phyloP scores from a whole-genome alignment of 2,329 filamentous ascomycete species.

The Pseudogymnoascus sp. region DNA sequence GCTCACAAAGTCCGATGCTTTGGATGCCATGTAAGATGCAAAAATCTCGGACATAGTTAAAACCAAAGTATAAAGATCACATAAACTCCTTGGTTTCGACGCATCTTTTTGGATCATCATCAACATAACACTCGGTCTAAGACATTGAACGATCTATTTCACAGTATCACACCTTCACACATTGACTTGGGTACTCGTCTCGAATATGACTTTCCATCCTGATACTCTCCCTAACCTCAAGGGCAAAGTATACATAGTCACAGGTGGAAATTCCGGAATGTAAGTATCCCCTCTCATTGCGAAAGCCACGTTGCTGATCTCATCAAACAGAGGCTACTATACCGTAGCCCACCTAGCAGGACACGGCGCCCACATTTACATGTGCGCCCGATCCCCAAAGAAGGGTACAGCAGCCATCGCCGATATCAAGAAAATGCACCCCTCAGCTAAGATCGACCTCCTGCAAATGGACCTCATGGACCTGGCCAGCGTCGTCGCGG shows the following conservation, averaged over 20 bases:
- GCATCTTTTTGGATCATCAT: conserved; percentile 16
- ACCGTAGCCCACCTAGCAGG: conserved; percentile 17
- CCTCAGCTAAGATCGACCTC: conserved; percentile 18
- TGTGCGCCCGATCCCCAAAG: conserved; percentile 16
- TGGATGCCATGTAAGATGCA: conserved; percentile 12
- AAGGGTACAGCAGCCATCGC: conserved; percentile 18
- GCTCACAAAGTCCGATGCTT: conserved; percentile 20
- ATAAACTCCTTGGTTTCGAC: conserved; percentile 14
- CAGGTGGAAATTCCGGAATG: conserved; percentile 39
- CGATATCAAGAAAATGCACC: conserved; percentile 15
- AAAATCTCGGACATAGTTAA: conserved; percentile 17
- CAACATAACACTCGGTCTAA: conserved; percentile 16
- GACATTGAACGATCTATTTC: conserved; percentile 13
- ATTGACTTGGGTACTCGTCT: conserved; percentile 13
- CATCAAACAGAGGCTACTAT: conserved; percentile 18
- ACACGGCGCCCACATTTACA: conserved; percentile 21
- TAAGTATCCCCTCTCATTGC: conserved; percentile 22
- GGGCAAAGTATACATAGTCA: conserved; percentile 38
- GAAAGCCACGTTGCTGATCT: conserved; percentile 10
- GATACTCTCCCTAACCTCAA: conserved; percentile 35
- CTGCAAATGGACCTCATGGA: conserved; percentile 30
- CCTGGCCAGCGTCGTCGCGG: conserved; percentile 29
- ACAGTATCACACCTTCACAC: conserved; percentile 15
- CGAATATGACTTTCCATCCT: conserved; percentile 32
- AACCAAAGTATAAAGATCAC: conserved; percentile 23